Base-by-base conservation (phyloP, 768 basidiomycete genomes). In the Lactarius hengduanensis region DNA sequence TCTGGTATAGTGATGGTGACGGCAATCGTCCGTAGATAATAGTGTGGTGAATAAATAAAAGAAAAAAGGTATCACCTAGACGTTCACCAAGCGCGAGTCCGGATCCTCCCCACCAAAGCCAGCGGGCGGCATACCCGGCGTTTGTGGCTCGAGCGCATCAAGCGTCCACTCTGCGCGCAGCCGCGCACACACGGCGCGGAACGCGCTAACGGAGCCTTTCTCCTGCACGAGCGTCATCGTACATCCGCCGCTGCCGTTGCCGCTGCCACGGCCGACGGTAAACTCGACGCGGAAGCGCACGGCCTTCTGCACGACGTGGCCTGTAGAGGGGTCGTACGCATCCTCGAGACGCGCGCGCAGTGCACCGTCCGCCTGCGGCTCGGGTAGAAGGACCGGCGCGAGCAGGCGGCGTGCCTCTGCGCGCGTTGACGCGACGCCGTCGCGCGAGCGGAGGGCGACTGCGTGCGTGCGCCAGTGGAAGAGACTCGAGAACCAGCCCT, bases 401-500 rank as follows among this genome's bases (percentile, higher is more conserved):
- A 92, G 84, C 56, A 95, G 78, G 5, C 87, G 80, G 18, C 82
- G 79, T 59, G 86, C 82, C 70, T 90, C 86, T 40, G 81, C 75
- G 13, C 91, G 84, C 6, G 94, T 95, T 41, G 82, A 80, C 18
- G 77, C 76, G 53, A 86, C 71, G 65, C 84, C 82, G 63, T 85
- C 81, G 18, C 77, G 70, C 4, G 90, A 91, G 73, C 87, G 89
- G 34, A 86, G 76, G 66, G 77, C 75, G 73, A 77, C 81, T 28
- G 81, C 77, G 62, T 86, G 84, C 38, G 82, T 80, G 73, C 91
- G 94, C 91, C 94, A 97, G 76, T 88, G 91, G 81, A 98, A 98
- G 36, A 98, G 80, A 71, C 91, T 96, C 26, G 93, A 92, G 77
- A 98, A 96, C 96, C 96, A 97, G 40, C 90, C 91, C 74, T 90